phyloP scores from a whole-genome alignment of 139 green algal genomes.

The Tetratostichococcus sp. region DNA sequence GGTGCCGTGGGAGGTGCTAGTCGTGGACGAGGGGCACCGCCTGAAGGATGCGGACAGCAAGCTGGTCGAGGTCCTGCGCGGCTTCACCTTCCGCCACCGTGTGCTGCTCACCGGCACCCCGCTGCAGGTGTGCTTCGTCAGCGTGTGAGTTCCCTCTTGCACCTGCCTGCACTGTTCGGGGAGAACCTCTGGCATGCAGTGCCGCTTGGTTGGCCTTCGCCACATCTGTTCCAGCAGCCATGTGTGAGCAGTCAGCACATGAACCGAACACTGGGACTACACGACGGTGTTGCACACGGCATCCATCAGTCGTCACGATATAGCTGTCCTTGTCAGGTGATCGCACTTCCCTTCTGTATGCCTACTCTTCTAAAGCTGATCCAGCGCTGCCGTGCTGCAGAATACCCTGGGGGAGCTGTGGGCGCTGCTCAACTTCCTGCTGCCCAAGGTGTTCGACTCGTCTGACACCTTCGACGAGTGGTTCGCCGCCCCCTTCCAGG shows the following conservation, averaged over 20 bases:
- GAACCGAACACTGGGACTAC: no score
- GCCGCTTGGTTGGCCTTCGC: no score
- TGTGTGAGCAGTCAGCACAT: no score
- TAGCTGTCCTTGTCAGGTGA: no score
- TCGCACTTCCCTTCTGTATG: no score
- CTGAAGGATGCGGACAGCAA: constrained; percentile 70
- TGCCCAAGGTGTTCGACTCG: constrained; percentile 54
- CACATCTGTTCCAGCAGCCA: no score
- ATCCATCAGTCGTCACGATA: no score
- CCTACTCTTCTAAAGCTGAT: no score
- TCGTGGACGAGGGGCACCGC: constrained; percentile 78
- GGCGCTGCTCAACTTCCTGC: constrained; percentile 59
- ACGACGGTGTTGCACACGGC: no score
- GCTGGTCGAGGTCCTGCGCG: constrained; percentile 47
- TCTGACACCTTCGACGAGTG: constrained; percentile 57
- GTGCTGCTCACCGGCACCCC: constrained; percentile 76
- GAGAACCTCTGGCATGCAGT: no score
- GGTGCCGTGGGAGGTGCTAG: constrained; percentile 56
- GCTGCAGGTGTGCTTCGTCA: background rate
- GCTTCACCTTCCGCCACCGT: constrained; percentile 40
- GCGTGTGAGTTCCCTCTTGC: no score
- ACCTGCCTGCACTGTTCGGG: no score
- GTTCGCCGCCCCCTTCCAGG: constrained; percentile 57
- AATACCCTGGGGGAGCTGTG: constrained; percentile 60
- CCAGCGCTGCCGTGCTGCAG: constrained; percentile 43